phyloP scores from a whole-genome alignment of 2,329 filamentous ascomycete species.

The Claviceps pusilla region DNA sequence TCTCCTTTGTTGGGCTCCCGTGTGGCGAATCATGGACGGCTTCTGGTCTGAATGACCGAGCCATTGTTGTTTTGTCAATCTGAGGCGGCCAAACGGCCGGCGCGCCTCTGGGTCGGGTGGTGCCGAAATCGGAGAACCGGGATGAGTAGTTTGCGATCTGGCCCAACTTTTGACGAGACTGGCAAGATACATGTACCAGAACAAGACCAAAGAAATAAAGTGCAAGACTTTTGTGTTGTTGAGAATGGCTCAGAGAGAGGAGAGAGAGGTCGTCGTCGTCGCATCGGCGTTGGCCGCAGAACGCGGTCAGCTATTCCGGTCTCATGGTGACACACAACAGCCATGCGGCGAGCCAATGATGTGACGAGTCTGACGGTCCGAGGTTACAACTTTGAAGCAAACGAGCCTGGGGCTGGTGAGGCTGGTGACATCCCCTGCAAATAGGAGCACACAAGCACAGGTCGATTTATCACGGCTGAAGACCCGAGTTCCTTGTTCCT shows the following conservation, averaged over 20 bases:
- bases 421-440: too few species aligned
- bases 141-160: neutral
- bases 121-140: neutral
- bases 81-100: too few species aligned
- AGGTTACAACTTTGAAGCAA: neutral
- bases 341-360: neutral
- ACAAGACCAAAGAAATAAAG: neutral
- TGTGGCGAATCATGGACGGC: neutral
- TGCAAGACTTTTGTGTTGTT: neutral
- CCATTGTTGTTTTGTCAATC: neutral
- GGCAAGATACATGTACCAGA: too few species aligned
- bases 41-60: neutral
- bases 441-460: too few species aligned
- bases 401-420: too few species aligned
- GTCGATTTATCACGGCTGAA: too few species aligned
- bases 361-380: neutral
- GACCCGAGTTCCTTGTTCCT: too few species aligned
- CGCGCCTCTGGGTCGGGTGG: too few species aligned
- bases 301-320: neutral
- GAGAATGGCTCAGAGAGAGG: neutral
- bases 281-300: neutral
- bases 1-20: neutral
- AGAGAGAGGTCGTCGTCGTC: neutral
- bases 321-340: constrained; percentile 1
- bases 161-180: too few species aligned